These are phyloP conservation scores for Pestalotiopsis fici DNA, from an alignment of 2,329 filamentous ascomycete species.

Conservation along the genomic window DNA sequence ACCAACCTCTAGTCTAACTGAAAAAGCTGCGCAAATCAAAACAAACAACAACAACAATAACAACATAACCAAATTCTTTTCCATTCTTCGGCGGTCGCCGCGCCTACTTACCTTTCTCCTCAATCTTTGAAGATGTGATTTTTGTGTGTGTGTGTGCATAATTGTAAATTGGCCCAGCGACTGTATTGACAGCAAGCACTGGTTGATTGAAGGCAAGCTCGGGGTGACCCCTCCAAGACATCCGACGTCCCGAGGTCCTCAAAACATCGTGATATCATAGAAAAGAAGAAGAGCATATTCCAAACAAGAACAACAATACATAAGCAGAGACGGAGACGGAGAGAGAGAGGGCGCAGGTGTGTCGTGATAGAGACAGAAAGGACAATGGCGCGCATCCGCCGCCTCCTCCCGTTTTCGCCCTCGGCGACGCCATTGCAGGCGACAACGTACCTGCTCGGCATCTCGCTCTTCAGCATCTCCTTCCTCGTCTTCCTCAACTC, in stretches of 20 bases:
- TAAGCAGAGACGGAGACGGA: no score
- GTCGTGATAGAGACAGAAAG: not conserved
- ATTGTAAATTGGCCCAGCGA: not conserved
- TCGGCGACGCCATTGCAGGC: conserved; percentile 63
- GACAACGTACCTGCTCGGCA: conserved; percentile 76
- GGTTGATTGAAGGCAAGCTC: not conserved
- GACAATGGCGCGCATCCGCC: conserved; percentile 29
- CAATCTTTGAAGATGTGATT: not conserved
- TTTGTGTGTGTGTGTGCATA: not conserved
- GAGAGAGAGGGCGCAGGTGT: not conserved
- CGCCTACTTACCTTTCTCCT: not conserved
- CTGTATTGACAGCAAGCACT: not conserved
- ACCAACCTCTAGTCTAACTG: not conserved
- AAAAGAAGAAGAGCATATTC: not conserved
- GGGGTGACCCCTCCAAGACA: not conserved
- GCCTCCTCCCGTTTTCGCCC: conserved; percentile 58
- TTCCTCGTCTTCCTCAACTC: conserved; percentile 90
- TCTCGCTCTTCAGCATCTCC: conserved; percentile 84
- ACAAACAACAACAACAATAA: not conserved
- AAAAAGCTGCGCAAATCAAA: not conserved
- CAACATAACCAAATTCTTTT: not conserved
- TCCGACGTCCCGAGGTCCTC: not conserved
- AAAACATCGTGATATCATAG: not conserved
- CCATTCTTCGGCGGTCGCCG: not conserved
- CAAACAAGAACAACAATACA: not conserved